Conservation (phyloP, 306 rosid genomes). For the Biancaea sappan region DNA sequence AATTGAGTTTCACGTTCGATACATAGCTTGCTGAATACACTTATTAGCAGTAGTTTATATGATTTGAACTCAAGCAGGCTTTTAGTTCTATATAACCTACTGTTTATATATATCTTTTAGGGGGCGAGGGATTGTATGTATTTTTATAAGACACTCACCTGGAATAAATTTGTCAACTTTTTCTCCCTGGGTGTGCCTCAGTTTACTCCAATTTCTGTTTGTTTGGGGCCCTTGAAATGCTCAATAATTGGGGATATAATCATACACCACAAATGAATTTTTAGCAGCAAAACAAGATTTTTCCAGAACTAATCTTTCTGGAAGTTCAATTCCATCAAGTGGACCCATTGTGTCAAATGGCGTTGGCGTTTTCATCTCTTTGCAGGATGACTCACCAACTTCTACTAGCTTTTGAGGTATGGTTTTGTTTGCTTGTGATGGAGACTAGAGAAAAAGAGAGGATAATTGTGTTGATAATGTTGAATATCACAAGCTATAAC, state of each 20-base stretch:
- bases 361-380: neutral
- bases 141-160: slow-evolving; percentile 21
- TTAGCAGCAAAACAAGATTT: neutral
- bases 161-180: slow-evolving; percentile 38
- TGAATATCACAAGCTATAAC: no score
- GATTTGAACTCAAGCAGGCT: slow-evolving; percentile 24
- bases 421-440: neutral
- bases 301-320: neutral
- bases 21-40: neutral
- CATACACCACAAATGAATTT: neutral
- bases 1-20: neutral
- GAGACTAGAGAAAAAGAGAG: neutral
- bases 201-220: neutral
- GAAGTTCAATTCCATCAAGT: neutral
- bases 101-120: neutral
- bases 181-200: neutral
- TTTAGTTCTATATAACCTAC: neutral
- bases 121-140: slow-evolving; percentile 39
- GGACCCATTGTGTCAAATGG: neutral
- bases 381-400: neutral
- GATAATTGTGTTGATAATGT: neutral
- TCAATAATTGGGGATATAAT: neutral
- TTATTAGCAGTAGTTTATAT: slow-evolving; percentile 22
- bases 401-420: neutral
- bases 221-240: slow-evolving; percentile 1